phyloP scores from a whole-genome alignment of 2,329 filamentous ascomycete species.

The Aspergillus floridensis region DNA sequence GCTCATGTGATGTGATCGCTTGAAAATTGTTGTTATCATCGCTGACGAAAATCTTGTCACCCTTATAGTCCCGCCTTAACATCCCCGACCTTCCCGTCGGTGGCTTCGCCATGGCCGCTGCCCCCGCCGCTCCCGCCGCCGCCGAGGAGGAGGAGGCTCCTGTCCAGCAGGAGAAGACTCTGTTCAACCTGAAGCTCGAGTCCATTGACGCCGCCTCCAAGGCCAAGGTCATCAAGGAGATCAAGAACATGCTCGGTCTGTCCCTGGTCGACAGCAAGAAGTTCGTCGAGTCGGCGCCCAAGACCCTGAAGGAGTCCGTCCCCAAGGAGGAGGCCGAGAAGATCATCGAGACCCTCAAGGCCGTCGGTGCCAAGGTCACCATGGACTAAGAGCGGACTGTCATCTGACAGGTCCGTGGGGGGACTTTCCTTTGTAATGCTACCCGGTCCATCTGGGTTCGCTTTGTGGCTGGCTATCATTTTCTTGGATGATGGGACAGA shows the following conservation, averaged over 20 bases:
- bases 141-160: conserved; percentile 81
- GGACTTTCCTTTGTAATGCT: conserved; percentile 12
- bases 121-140: conserved; percentile 59
- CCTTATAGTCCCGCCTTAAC: conserved; percentile 76
- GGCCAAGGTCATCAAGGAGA: conserved; percentile 99
- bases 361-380: conserved; percentile 77
- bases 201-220: conserved; percentile 85
- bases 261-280: conserved; percentile 99
- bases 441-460: conserved; percentile 6
- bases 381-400: conserved; percentile 69
- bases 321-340: conserved; percentile 99
- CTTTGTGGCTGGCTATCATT: background rate
- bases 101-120: conserved; percentile 73
- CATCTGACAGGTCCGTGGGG: conserved; percentile 6
- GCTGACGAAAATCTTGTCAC: conserved; percentile 1
- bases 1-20: background rate
- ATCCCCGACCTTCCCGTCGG: conserved; percentile 97
- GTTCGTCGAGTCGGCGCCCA: conserved; percentile 97
- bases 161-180: conserved; percentile 85
- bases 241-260: conserved; percentile 92
- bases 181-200: conserved; percentile 94
- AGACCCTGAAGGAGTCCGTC: conserved; percentile 98
- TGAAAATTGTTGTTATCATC: background rate
- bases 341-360: conserved; percentile 94
- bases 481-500: conserved; percentile 3